A percentile compares a stretch with the other conserved stretches of the same genome.
Evolutionary conservation across 371 early-diverging fungal genomes (phyloP).

Genomic region (Parasitella parasitica): DNA sequence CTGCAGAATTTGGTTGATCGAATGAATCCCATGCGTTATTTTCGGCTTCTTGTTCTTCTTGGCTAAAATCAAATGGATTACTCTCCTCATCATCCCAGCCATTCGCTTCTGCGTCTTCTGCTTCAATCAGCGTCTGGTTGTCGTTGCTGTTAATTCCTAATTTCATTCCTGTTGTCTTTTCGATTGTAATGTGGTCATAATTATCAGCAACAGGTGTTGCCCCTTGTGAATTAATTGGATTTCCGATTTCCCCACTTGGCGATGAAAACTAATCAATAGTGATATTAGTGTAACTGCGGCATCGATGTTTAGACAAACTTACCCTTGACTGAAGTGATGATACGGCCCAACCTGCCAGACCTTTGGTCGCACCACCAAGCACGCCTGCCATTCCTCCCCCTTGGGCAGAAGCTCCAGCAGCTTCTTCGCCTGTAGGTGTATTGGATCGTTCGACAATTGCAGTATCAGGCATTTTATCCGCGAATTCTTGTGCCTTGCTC

Average conservation of each 20-base stretch:
- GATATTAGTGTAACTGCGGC: not conserved
- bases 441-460: constrained; percentile 26
- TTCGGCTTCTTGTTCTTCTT: constrained; percentile 44
- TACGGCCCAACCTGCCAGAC: constrained; percentile 52
- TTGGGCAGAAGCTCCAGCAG: constrained; percentile 10
- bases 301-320: not conserved
- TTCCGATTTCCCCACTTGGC: constrained; percentile 42
- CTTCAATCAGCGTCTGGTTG: not conserved
- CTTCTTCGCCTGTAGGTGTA: constrained; percentile 15
- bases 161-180: not conserved
- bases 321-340: constrained; percentile 47
- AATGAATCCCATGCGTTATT: not conserved
- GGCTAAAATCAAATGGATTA: constrained; percentile 10
- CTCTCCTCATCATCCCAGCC: constrained; percentile 45
- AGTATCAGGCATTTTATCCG: constrained; percentile 72
- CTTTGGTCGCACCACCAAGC: constrained; percentile 49
- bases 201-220: not conserved
- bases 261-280: constrained; percentile 21
- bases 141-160: not conserved
- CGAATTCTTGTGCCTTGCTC: constrained; percentile 62
- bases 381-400: constrained; percentile 33
- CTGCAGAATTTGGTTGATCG: not conserved
- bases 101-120: constrained; percentile 3
- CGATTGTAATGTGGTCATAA: not conserved
- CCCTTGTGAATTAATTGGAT: constrained; percentile 7